Conservation (phyloP, 2,329 filamentous ascomycete species). For the Trichophyton mentagrophytes region DNA sequence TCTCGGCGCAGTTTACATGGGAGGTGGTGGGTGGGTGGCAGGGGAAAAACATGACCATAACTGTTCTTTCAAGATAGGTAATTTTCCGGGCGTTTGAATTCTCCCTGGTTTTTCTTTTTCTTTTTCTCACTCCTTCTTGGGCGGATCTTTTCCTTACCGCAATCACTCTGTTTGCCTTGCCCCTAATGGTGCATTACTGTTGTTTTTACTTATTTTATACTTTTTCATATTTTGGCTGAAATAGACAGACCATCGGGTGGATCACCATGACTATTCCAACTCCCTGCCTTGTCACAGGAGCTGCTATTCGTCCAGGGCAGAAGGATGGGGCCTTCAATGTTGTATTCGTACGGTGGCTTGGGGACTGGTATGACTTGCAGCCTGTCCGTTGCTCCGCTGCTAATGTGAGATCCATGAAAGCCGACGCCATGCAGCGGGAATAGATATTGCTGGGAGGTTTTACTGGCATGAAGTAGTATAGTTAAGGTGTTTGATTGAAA, state of each 20-base stretch:
- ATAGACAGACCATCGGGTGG: not conserved
- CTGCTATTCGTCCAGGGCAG: not conserved
- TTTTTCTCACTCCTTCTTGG: not conserved
- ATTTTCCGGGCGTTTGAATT: conserved; percentile 2
- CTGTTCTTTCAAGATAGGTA: not conserved
- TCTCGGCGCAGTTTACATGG: conserved; percentile 1
- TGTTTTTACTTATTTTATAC: not conserved
- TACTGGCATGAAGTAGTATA: not conserved
- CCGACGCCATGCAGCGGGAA: not conserved
- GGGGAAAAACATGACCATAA: not conserved
- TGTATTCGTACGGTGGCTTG: not conserved
- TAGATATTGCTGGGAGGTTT: not conserved
- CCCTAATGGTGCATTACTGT: not conserved
- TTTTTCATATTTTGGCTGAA: not conserved
- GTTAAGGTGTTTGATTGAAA: not conserved
- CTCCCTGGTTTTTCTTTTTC: not conserved
- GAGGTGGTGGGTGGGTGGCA: not conserved
- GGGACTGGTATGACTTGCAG: not conserved
- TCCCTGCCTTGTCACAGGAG: not conserved
- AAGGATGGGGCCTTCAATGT: not conserved
- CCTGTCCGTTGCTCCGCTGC: not conserved
- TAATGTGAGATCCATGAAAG: not conserved
- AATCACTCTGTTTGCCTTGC: not conserved
- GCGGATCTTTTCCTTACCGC: not conserved
- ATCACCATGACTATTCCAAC: not conserved